These are phyloP conservation scores for Penicillium sp. DNA, from an alignment of 2,329 filamentous ascomycete genomes.

Conservation along the genomic window DNA sequence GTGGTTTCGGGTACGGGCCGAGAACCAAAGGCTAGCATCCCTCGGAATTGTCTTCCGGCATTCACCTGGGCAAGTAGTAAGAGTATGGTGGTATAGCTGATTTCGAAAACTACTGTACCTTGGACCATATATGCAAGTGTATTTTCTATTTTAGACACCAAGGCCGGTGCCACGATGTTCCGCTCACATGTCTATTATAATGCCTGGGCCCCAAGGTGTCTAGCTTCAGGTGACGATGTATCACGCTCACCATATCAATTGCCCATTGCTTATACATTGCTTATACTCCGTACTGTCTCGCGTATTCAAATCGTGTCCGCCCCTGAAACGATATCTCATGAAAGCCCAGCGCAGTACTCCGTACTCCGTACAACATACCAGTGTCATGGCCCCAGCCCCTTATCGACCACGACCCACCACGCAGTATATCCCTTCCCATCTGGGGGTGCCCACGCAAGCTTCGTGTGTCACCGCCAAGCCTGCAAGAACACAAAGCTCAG, in stretches of 20 bases:
- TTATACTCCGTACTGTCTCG: neutral
- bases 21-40: too few species aligned
- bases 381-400: neutral
- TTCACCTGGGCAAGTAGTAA: too few species aligned
- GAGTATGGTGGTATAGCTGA: too few species aligned
- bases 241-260: neutral
- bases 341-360: neutral
- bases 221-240: neutral
- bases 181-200: neutral
- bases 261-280: neutral
- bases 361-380: neutral
- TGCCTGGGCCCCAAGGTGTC: neutral
- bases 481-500: neutral
- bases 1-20: too few species aligned
- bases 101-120: too few species aligned
- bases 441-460: conserved; percentile 4
- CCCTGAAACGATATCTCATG: neutral
- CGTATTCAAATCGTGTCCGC: neutral
- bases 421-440: conserved; percentile 1
- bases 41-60: too few species aligned
- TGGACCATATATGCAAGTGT: neutral
- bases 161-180: neutral
- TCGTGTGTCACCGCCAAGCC: conserved; percentile 1
- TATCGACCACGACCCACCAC: neutral
- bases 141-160: neutral